Base-by-base conservation (phyloP, 1,284 basidiomycete genomes). In the Thecaphora thlaspeos region DNA sequence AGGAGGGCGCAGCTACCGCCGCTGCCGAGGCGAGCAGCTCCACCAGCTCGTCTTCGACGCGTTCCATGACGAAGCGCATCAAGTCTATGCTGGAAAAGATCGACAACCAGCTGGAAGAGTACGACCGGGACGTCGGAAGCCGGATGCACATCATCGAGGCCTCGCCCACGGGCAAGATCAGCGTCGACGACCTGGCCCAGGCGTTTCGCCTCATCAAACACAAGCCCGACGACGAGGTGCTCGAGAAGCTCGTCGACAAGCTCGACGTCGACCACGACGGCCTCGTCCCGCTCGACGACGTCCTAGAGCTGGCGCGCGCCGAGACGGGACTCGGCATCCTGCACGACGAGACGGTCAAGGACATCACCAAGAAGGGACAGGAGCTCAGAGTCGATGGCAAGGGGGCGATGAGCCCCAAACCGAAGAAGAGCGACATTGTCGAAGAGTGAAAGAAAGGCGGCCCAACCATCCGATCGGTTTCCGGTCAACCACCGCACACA, bases 221-320 rank as follows among this genome's bases (percentile, higher is more conserved):
- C 80, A 72, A 79, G 46, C 94, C 93, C 2, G 87, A 91, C 50
- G 90, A 94, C 55, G 89, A 92, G 60, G 86, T 90, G n/a, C 88
- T 91, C 19, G 87, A 90, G 62, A 86, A 85, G 44, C 85, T 98
- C 38, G 87, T 94, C 53, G 87, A 92, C 75, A 97, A 97, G 81
- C 82, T 98, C 68, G 95, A 98, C 77, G 88, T 90, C 4, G 94
- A 98, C 80, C 87, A 91, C 80, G 94, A 98, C 74, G 93, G 94
- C 0, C 93, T 88, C 71, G 91, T 97, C 55, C 77, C 77, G 9
- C 38, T 78, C 15, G 73, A 79, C 38, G 77, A 81, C 39, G 78
- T 81, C 19, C 48, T 81, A 17, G 74, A 73, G 50, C 64, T 81
- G 14, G 79, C 76, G 10, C 69, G 65, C 24, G 72, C 76, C n/a